Base-by-base conservation (phyloP, 2,329 filamentous ascomycete species). In the Diaporthe humulicola region DNA sequence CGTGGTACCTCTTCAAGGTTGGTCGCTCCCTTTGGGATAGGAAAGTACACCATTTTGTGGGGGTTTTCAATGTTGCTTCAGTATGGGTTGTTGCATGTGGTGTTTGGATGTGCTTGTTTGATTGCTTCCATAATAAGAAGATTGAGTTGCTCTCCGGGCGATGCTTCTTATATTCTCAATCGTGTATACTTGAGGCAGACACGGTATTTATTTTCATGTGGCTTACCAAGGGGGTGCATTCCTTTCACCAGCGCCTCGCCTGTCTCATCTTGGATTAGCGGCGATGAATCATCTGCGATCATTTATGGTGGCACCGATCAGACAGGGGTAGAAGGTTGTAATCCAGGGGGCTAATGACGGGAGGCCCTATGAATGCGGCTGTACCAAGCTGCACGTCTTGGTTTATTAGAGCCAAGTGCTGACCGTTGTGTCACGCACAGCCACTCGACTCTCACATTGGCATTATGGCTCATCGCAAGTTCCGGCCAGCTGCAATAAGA, bases 271-370 rank as follows among this genome's bases (percentile, higher is more conserved):
- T 19, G 64, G 45, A 52, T 38, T 52, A 67, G 64, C 45, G 64
- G 64, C 64, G 42, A 67, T 67, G 64, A 67, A 52, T 67, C 64
- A 67, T 67, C 12, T 67, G 30, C 12, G 3, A 30, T 67, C 64
- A 67, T 52, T n/a, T 4, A 28, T n/a, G n/a, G 48, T 1, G 48
- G 48, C n/a, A 14, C 48, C 48, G 48, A 48, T 7, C 17, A 22
- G 17, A 14, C 38, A 64, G 58, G 58, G 58, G 58, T 64, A 15
- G 28, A 22, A 15, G 17, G 4, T 30, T 30, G 58, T n/a, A n/a
- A n/a, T n/a, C n/a, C n/a, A n/a, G n/a, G n/a, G 15, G 14, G 25
- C 60, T 64, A 28, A 28, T 7, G 7, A 15, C 17, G 7, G 28
- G 4, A 45, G 57, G 36, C 57, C 22, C 57, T 60, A 58, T n/a